Percentiles rank a stretch among this genome's conserved stretches.
These are phyloP conservation scores for Bruguiera gymnorhiza DNA, from an alignment of 345 rosid species.

Conservation along the genomic window DNA sequence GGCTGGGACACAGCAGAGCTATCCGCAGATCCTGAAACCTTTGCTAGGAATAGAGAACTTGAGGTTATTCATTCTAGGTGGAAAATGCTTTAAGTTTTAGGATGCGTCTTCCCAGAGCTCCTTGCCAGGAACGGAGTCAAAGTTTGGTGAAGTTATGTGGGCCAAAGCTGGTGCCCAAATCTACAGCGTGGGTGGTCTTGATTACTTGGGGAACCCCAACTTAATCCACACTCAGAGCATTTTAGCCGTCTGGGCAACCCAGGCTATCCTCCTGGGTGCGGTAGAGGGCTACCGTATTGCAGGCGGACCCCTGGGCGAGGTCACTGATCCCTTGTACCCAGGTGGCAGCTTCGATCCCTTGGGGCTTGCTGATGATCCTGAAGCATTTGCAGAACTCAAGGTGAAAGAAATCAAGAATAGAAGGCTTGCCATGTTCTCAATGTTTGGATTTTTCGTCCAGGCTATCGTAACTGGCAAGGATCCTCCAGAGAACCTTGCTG, in stretches of 20 bases:
- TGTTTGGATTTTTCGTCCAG: conserved; percentile 53
- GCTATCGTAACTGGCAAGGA: conserved; percentile 52
- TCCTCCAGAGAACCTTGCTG: conserved; percentile 40
- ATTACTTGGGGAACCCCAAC: conserved; percentile 45
- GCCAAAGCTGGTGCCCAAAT: conserved; percentile 50
- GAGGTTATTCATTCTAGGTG: conserved; percentile 54
- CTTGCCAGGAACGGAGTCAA: conserved; percentile 46
- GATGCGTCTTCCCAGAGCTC: conserved; percentile 48
- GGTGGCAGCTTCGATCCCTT: conserved; percentile 54
- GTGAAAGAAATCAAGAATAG: conserved; percentile 50
- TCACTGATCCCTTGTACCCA: conserved; percentile 41
- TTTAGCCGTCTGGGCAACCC: conserved; percentile 43
- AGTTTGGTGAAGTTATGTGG: conserved; percentile 51
- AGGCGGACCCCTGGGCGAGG: conserved; percentile 49
- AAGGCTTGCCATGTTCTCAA: conserved; percentile 45
- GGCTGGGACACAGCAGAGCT: conserved; percentile 58
- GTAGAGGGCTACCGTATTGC: conserved; percentile 51
- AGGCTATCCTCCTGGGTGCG: conserved; percentile 43
- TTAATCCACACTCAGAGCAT: conserved; percentile 50
- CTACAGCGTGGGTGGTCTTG: conserved; percentile 43
- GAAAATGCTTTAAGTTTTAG: conserved; percentile 47
- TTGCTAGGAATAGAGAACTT: conserved; percentile 46
- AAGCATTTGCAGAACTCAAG: conserved; percentile 44
- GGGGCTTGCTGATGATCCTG: conserved; percentile 48
- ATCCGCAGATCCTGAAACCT: conserved; percentile 56